Percentiles rank a stretch among this genome's conserved stretches.
Conservation (phyloP, 768 basidiomycete genomes). For the Podaxis sp. region DNA sequence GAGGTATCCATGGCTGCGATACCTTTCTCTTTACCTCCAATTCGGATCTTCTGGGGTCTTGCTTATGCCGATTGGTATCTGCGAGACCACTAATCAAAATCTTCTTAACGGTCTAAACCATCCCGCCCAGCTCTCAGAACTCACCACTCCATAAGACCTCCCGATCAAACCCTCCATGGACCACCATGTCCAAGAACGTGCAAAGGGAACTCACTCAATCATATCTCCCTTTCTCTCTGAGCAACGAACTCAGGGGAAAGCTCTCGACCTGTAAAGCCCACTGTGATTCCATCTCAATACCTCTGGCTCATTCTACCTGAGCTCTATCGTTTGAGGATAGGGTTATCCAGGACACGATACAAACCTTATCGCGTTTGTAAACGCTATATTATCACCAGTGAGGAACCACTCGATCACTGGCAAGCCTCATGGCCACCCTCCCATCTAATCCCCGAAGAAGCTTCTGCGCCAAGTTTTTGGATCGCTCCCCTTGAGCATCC, state of each 20-base stretch:
- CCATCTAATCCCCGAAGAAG: constrained; percentile 13
- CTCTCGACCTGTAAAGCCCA: not conserved
- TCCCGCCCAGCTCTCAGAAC: not conserved
- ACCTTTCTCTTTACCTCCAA: constrained; percentile 9
- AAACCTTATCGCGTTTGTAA: not conserved
- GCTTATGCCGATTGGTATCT: not conserved
- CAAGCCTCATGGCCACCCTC: not conserved
- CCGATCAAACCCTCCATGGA: constrained; percentile 13
- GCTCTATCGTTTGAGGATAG: not conserved
- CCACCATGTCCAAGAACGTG: constrained; percentile 5
- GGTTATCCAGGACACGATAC: not conserved
- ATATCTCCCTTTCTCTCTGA: not conserved
- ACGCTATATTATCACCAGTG: not conserved
- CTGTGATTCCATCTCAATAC: not conserved
- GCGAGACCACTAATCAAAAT: not conserved
- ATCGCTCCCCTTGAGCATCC: not conserved
- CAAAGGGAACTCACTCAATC: not conserved
- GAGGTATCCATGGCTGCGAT: constrained; percentile 15
- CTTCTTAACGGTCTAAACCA: not conserved
- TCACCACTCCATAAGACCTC: constrained; percentile 11
- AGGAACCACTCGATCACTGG: constrained; percentile 10
- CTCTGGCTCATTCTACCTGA: not conserved
- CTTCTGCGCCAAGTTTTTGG: not conserved
- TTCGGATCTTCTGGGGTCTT: constrained; percentile 2
- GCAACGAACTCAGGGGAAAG: not conserved